Evolutionary conservation across 441 rosid genomes (phyloP).

Genomic region (Gossypium davidsonii): DNA sequence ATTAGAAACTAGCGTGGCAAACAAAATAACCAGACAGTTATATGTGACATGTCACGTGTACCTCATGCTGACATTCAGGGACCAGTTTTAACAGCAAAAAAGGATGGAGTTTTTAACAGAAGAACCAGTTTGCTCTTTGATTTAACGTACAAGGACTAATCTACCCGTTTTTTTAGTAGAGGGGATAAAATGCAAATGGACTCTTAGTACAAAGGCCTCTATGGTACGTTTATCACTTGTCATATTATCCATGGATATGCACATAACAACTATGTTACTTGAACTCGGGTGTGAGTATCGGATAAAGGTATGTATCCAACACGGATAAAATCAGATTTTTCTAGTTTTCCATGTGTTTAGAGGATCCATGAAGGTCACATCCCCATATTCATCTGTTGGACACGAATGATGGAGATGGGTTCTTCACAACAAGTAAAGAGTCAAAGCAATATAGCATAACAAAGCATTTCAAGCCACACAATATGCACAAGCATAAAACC

Average conservation of each 20-base stretch:
- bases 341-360: neutral
- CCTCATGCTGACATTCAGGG: no score
- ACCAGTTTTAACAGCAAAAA: no score
- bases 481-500: neutral
- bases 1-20: no score
- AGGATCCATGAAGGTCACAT: neutral
- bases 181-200: no score
- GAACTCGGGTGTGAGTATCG: neutral
- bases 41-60: no score
- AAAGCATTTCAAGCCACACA: neutral
- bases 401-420: neutral
- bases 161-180: no score
- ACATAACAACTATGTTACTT: neutral
- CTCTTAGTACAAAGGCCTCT: no score
- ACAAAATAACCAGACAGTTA: no score
- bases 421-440: neutral
- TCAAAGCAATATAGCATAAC: neutral
- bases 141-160: no score
- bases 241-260: neutral
- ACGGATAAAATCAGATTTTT: neutral
- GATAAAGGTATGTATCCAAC: neutral
- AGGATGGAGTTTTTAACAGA: no score
- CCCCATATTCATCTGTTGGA: neutral
- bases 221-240: neutral
- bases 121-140: no score